A percentile compares a stretch with the other conserved stretches of the same genome.
Evolutionary conservation across 352 stramenopile species (phyloP).

Genomic region (Globisporangium ultimum): DNA sequence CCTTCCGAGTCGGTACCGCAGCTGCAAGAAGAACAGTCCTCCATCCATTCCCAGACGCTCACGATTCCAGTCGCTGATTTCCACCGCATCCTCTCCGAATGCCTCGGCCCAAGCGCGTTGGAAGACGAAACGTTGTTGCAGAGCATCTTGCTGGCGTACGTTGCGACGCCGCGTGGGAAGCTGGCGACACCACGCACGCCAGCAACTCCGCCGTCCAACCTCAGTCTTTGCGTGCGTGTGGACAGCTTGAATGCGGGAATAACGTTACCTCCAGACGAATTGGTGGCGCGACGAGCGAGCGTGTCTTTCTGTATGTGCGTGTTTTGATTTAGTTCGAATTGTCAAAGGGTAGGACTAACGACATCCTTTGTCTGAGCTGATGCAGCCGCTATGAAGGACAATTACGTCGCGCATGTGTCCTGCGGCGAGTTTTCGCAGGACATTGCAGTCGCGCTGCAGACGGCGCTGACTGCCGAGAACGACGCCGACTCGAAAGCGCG

Average conservation of each 20-base stretch:
- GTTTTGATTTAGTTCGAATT: too few species aligned
- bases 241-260: background rate
- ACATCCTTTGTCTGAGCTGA: background rate
- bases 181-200: background rate
- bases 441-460: constrained; percentile 28
- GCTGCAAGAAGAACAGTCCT: background rate
- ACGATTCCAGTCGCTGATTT: constrained; percentile 17
- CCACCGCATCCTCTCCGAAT: constrained; percentile 16
- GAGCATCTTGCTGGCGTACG: constrained; percentile 25
- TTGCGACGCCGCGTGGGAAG: constrained; percentile 13
- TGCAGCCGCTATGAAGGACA: constrained; percentile 11
- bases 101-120: constrained; percentile 3
- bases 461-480: constrained; percentile 12
- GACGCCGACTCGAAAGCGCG: constrained; percentile 30
- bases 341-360: too few species aligned
- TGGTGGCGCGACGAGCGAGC: too few species aligned
- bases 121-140: constrained; percentile 21
- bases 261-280: too few species aligned
- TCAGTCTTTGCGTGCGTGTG: background rate
- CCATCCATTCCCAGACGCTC: constrained; percentile 3
- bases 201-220: background rate
- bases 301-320: too few species aligned
- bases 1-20: background rate
- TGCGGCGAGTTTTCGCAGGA: constrained; percentile 27
- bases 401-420: constrained; percentile 16